Base-by-base conservation (phyloP, 208 protist species). In the Trypanosoma conorhini region DNA sequence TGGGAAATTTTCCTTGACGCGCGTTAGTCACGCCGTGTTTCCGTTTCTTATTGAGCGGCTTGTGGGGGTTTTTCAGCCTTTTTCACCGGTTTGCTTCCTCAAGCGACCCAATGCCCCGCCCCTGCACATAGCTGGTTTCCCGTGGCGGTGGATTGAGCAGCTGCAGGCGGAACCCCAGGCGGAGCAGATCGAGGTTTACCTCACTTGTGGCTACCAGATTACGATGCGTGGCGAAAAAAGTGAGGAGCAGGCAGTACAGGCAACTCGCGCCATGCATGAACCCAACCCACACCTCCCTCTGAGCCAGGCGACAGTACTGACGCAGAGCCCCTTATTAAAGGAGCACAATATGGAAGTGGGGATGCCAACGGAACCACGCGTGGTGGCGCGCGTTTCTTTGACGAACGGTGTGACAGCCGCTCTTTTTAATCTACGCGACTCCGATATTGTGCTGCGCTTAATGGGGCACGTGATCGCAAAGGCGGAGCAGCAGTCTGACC, bases 341-440 rank as follows among this genome's bases (percentile, higher is more conserved):
- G 81, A 91, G 58, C 74, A 88, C 31, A 68, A 67, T 22, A 76
- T 93, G 17, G 71, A 56, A 13, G 28, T 67, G 31, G 12, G 61
- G 26, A 50, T 59, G n/a, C 12, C 61, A 40, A 62, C 44, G 26
- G 55, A 71, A 24, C 61, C 72, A 13, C 82, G 76, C 52, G 78
- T 91, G 19, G 61, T 91, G 17, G 61, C 91, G 22, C 70, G 75
- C 19, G 63, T 96, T 35, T 92, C 87, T 40, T 71, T 94, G 13
- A 62, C 42, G 22, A 72, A 81, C 13, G 91, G 91, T 26, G 62
- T 93, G 21, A 77, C 44, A 30, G 57, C 87, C 46, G 67, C 72
- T 24, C 54, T 92, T 21, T 93, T 94, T 74, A 94, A 96, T 77
- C 56, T 94, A 35, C 80, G 82, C 4, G 87, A 96, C 69, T 81